Conservation (phyloP, 2,329 filamentous ascomycete species). For the Zymoseptoria brevis region DNA sequence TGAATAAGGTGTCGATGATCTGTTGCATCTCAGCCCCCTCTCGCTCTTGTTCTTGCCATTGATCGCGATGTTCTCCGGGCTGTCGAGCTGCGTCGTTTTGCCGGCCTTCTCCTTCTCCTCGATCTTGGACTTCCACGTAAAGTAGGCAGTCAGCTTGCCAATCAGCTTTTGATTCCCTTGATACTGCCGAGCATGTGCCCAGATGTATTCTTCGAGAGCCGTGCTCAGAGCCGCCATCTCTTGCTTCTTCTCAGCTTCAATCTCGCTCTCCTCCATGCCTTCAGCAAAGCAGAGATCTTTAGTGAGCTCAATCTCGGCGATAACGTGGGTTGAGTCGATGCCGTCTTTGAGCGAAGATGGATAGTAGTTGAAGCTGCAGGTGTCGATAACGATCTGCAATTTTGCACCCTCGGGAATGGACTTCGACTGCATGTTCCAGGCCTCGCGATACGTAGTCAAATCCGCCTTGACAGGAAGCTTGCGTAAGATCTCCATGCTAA, state of each 20-base stretch:
- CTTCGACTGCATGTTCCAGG: background rate
- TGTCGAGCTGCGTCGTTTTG: background rate
- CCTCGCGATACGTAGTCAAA: background rate
- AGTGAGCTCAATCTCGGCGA: conserved; percentile 14
- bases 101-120: background rate
- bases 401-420: background rate
- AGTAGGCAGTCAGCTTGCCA: conserved; percentile 15
- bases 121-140: conserved; percentile 4
- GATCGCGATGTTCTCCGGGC: background rate
- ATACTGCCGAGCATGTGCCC: conserved; percentile 1
- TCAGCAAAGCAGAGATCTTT: background rate
- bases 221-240: conserved; percentile 1
- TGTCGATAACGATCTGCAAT: conserved; percentile 10
- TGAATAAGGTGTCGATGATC: too few relatives aligned
- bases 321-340: conserved; percentile 5
- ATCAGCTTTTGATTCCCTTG: background rate
- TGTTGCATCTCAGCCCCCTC: too few relatives aligned
- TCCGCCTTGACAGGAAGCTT: background rate
- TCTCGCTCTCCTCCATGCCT: background rate
- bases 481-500: background rate
- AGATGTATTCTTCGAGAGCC: conserved; percentile 7
- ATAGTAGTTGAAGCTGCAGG: background rate
- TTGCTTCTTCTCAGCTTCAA: background rate
- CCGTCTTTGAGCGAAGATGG: background rate
- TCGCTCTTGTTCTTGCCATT: too few relatives aligned